These are phyloP conservation scores for Lichtheimia hyalospora DNA, from an alignment of 371 early-diverging fungal genomes.

Conservation along the genomic window DNA sequence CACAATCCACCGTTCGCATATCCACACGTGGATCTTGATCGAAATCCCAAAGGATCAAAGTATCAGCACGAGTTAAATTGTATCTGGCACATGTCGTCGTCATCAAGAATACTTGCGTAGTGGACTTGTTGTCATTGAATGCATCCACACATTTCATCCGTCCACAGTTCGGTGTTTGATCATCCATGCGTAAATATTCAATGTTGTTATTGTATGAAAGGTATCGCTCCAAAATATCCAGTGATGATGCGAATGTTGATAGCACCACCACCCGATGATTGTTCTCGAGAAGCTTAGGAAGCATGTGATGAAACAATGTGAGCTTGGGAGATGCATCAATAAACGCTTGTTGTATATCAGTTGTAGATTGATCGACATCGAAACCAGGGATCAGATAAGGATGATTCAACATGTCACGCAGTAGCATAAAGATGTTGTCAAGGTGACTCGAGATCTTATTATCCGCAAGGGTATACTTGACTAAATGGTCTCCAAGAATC, in stretches of 20 bases:
- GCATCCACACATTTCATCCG: conserved; percentile 81
- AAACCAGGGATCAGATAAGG: conserved; percentile 70
- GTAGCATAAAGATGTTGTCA: conserved; percentile 59
- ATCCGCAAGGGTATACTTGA: conserved; percentile 31
- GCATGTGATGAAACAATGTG: conserved; percentile 63
- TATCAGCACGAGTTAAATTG: conserved; percentile 93
- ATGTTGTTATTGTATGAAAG: conserved; percentile 43
- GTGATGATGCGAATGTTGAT: conserved; percentile 65
- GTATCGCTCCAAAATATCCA: conserved; percentile 77
- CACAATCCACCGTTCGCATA: conserved; percentile 89
- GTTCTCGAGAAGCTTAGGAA: conserved; percentile 53
- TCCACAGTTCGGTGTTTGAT: conserved; percentile 58
- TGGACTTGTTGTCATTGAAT: conserved; percentile 77
- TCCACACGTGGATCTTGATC: conserved; percentile 96
- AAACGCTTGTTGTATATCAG: conserved; percentile 49
- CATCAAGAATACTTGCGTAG: conserved; percentile 77
- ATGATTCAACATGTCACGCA: conserved; percentile 75
- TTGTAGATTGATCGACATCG: conserved; percentile 40
- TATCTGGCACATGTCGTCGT: conserved; percentile 94
- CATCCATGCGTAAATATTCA: conserved; percentile 81
- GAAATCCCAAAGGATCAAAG: conserved; percentile 91
- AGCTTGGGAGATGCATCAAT: conserved; percentile 74
- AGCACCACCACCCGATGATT: conserved; percentile 77
- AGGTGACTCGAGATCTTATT: conserved; percentile 27
- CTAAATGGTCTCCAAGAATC: conserved; percentile 52